Percentiles rank a stretch among this genome's conserved stretches.
These are phyloP conservation scores for Rostrohypoxylon terebratum DNA, from an alignment of 495 filamentous ascomycete species.

Conservation along the genomic window DNA sequence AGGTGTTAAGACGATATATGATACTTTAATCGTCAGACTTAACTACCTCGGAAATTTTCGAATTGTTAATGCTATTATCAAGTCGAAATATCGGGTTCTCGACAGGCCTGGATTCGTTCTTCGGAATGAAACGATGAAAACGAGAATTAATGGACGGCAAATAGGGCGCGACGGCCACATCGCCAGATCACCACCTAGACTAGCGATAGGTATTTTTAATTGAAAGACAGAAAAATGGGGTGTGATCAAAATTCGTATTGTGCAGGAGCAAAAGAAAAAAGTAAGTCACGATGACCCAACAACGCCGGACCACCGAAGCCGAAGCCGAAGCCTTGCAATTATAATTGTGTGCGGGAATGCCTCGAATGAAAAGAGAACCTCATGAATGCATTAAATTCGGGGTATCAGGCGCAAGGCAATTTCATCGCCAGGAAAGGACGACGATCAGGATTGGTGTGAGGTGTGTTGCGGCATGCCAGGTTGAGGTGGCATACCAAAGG, in stretches of 20 bases:
- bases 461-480: slow-evolving; percentile 66
- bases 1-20: neutral
- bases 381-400: slow-evolving; percentile 64
- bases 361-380: slow-evolving; percentile 55
- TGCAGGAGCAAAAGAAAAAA: slow-evolving; percentile 31
- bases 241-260: slow-evolving; percentile 41
- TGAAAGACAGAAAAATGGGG: slow-evolving; percentile 42
- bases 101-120: slow-evolving; percentile 11
- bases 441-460: slow-evolving; percentile 57
- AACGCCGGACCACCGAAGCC: slow-evolving; percentile 52
- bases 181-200: slow-evolving; percentile 20
- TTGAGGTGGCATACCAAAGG: slow-evolving; percentile 65
- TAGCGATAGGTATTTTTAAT: slow-evolving; percentile 38
- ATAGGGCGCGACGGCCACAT: slow-evolving; percentile 21
- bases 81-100: slow-evolving; percentile 25
- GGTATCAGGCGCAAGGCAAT: slow-evolving; percentile 61
- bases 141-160: slow-evolving; percentile 32
- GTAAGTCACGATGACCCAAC: slow-evolving; percentile 51
- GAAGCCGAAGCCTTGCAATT: slow-evolving; percentile 51
- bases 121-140: slow-evolving; percentile 18
- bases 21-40: neutral
- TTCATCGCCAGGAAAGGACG: slow-evolving; percentile 46
- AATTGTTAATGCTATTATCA: slow-evolving; percentile 9
- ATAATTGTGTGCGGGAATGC: slow-evolving; percentile 49
- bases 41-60: slow-evolving; percentile 9